These are phyloP conservation scores for Zymoseptoria brevis DNA, from an alignment of 2,329 filamentous ascomycete species.

Conservation along the genomic window DNA sequence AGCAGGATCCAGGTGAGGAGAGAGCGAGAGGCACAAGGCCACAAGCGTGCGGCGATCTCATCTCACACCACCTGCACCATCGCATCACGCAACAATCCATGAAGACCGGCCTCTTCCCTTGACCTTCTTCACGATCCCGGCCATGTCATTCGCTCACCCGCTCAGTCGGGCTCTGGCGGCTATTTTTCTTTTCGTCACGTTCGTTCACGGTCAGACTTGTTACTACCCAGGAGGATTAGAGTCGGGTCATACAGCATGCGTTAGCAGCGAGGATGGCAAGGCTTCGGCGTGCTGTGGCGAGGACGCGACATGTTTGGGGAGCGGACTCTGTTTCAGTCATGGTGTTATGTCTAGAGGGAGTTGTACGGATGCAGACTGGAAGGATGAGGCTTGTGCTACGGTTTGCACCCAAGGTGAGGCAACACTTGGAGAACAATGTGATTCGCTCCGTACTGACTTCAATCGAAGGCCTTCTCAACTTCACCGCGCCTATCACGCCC, in stretches of 20 bases:
- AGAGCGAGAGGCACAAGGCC: not conserved
- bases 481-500: constrained; percentile 20
- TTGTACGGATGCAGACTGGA: constrained; percentile 29
- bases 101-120: not conserved
- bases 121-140: constrained; percentile 1
- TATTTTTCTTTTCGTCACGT: constrained; percentile 8
- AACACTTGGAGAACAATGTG: not conserved
- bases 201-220: constrained; percentile 19
- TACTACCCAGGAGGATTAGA: constrained; percentile 24
- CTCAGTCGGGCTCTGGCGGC: constrained; percentile 8
- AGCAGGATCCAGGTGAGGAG: not conserved
- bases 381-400: constrained; percentile 20
- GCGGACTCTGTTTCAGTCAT: constrained; percentile 26
- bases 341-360: constrained; percentile 25
- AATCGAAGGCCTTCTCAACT: constrained; percentile 1
- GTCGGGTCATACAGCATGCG: constrained; percentile 22
- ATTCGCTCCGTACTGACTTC: not conserved
- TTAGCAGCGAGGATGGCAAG: constrained; percentile 3
- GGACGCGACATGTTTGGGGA: constrained; percentile 26
- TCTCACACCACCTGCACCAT: not conserved
- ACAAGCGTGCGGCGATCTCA: not conserved
- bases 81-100: not conserved
- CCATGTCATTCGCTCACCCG: constrained; percentile 8
- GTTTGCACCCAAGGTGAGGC: constrained; percentile 5
- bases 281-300: constrained; percentile 24